Evolutionary conservation across 768 basidiomycete species (phyloP).

Genomic region (Mycena leptocephala): DNA sequence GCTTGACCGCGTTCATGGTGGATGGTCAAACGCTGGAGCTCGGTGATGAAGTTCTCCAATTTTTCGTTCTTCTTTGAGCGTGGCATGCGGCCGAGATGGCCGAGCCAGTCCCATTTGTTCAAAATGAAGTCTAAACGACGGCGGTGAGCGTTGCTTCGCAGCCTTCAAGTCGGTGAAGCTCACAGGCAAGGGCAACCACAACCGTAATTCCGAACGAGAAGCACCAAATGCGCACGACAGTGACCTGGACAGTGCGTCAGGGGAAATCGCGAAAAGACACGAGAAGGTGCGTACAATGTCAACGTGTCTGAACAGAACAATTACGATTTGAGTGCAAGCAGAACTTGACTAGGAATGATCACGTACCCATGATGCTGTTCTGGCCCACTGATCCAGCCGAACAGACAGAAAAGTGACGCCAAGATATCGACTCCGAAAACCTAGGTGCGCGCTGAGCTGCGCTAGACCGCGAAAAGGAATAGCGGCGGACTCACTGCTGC

Average conservation of each 20-base stretch:
- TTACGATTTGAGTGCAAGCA: background rate
- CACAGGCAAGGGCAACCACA: conserved; percentile 25
- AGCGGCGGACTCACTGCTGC: conserved; percentile 3
- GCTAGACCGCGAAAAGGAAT: background rate
- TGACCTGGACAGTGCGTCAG: conserved; percentile 10
- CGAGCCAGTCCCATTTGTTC: conserved; percentile 28
- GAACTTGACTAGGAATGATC: background rate
- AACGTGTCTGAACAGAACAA: conserved; percentile 20
- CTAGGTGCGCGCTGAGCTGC: background rate
- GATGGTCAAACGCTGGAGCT: conserved; percentile 25
- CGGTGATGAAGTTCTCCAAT: conserved; percentile 23
- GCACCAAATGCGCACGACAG: conserved; percentile 28
- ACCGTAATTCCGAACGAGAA: conserved; percentile 28
- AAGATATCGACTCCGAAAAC: conserved; percentile 28
- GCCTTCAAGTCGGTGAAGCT: background rate
- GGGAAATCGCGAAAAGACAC: background rate
- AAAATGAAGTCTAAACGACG: conserved; percentile 6
- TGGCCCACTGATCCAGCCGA: conserved; percentile 27
- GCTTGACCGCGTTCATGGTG: conserved; percentile 23
- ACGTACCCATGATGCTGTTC: conserved; percentile 22
- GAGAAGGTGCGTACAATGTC: conserved; percentile 10
- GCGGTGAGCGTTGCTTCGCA: background rate
- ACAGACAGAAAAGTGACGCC: conserved; percentile 27
- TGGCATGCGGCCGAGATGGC: conserved; percentile 14
- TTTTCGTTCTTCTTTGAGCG: conserved; percentile 25